Evolutionary conservation across 73 alveolate genomes (phyloP).

Genomic region (Tetrahymena thermophila): DNA sequence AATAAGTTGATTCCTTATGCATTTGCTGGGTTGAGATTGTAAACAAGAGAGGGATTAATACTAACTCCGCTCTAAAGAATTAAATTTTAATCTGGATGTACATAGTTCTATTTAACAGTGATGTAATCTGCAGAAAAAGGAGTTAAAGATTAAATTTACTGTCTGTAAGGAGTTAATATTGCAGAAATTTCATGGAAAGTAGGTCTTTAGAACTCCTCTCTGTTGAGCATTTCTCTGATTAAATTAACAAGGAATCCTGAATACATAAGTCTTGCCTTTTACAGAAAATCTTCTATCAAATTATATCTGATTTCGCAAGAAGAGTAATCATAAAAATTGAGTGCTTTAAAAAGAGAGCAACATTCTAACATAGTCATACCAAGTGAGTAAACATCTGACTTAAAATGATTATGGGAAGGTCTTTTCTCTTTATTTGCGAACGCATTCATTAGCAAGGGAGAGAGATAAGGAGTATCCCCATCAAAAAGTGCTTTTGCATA

Average conservation of each 20-base stretch:
- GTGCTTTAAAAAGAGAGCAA: background rate
- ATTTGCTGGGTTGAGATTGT: background rate
- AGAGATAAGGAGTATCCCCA: background rate
- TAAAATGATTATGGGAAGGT: background rate
- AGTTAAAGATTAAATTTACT: background rate
- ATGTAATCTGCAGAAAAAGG: background rate
- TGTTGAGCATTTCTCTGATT: background rate
- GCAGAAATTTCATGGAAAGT: background rate
- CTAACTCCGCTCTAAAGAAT: background rate
- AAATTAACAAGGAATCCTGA: background rate
- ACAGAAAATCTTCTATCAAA: background rate
- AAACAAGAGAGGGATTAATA: background rate
- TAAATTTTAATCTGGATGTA: background rate
- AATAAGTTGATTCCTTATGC: background rate
- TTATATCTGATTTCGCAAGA: background rate
- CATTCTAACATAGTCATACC: conserved; percentile 1
- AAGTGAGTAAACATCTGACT: background rate
- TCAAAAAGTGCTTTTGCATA: background rate
- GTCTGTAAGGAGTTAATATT: background rate
- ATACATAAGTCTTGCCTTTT: background rate
- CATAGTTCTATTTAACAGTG: background rate
- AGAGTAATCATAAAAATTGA: background rate
- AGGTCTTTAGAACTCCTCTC: background rate
- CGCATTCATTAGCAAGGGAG: background rate
- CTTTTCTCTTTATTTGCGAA: background rate